Percentiles rank a stretch among this genome's conserved stretches.
Evolutionary conservation across 306 rosid genomes (phyloP).

Genomic region (Begonia masoniana): DNA sequence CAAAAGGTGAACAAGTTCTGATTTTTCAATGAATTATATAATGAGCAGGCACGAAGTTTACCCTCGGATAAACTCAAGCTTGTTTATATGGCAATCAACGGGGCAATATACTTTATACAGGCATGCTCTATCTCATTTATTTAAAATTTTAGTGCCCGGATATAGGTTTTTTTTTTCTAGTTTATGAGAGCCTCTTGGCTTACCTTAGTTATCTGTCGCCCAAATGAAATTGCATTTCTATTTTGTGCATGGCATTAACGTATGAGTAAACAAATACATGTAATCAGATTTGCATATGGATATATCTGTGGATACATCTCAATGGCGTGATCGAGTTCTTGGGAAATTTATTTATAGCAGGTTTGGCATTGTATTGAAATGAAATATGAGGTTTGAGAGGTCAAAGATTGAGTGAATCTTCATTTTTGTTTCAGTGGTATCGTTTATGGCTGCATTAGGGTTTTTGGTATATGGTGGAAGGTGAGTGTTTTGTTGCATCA

Average conservation of each 20-base stretch:
- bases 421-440: conserved; percentile 41
- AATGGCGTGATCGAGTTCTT: conserved; percentile 39
- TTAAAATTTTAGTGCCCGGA: neutral
- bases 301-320: conserved; percentile 66
- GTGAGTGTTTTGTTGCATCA: conserved; percentile 35
- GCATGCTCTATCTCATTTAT: conserved; percentile 21
- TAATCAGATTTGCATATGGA: conserved; percentile 75
- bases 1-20: neutral
- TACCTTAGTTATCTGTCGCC: too few relatives aligned
- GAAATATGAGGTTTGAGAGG: conserved; percentile 2
- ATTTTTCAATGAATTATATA: neutral
- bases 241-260: too few relatives aligned
- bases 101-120: conserved; percentile 65
- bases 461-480: conserved; percentile 95
- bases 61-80: conserved; percentile 75
- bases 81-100: conserved; percentile 54
- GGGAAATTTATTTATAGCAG: conserved; percentile 84
- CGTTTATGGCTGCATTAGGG: conserved; percentile 82
- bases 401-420: conserved; percentile 10
- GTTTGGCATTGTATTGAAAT: conserved; percentile 28
- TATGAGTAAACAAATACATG: neutral
- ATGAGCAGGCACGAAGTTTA: conserved; percentile 78
- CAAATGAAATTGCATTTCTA: too few relatives aligned
- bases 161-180: neutral
- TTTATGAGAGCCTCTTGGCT: neutral